Conservation (phyloP, 768 basidiomycete species). For the Pilatotrama ljubarskyi region DNA sequence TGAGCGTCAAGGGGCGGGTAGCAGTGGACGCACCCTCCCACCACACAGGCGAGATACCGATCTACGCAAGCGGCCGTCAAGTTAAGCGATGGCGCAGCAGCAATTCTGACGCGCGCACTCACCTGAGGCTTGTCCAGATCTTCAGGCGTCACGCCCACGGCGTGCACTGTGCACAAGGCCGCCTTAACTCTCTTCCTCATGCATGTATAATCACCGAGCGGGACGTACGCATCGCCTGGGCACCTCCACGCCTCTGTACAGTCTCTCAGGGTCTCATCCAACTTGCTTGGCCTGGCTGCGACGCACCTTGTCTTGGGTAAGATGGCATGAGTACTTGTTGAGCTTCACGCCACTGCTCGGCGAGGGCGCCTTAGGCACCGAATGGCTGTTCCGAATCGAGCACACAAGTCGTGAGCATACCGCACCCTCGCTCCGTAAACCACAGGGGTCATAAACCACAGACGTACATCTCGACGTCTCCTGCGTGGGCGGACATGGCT, state of each 20-base stretch:
- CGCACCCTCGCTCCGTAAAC: too few relatives aligned
- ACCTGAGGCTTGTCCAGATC: slow-evolving; percentile 89
- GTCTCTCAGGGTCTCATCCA: not conserved
- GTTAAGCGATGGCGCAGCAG: not conserved
- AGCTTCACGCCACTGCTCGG: slow-evolving; percentile 45
- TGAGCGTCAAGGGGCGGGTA: slow-evolving; percentile 5
- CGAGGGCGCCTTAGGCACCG: slow-evolving; percentile 39
- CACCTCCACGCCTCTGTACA: slow-evolving; percentile 61
- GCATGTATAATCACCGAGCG: too few relatives aligned
- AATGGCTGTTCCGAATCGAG: slow-evolving; percentile 36
- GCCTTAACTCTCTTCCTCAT: too few relatives aligned
- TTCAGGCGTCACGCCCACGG: slow-evolving; percentile 70
- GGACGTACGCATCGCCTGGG: slow-evolving; percentile 81
- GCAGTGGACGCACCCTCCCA: slow-evolving; percentile 67
- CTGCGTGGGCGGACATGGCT: slow-evolving; percentile 43
- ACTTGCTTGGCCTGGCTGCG: not conserved
- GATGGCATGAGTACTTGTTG: slow-evolving; percentile 71
- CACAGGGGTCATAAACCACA: not conserved
- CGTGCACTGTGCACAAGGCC: slow-evolving; percentile 73
- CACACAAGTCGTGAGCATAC: slow-evolving; percentile 25
- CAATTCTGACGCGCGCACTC: not conserved
- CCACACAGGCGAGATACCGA: slow-evolving; percentile 88
- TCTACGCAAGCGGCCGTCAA: slow-evolving; percentile 42
- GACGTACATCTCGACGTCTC: slow-evolving; percentile 60
- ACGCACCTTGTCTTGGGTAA: slow-evolving; percentile 77